phyloP scores from a whole-genome alignment of 768 basidiomycete genomes.

The Kwoniella dejecticola region DNA sequence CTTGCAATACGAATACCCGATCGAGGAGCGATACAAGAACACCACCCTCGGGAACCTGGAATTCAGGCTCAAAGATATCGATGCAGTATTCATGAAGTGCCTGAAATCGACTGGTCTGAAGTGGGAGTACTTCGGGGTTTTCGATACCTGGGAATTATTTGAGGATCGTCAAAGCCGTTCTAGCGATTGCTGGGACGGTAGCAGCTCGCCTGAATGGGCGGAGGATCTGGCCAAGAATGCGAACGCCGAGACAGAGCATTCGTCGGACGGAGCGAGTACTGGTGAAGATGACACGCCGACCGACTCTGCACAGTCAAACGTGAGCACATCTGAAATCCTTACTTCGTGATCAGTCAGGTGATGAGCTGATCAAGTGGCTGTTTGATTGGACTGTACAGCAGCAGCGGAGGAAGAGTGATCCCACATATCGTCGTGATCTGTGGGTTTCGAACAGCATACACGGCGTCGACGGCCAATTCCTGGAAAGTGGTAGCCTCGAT shows the following conservation, averaged over 20 bases:
- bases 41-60: background rate
- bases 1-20: background rate
- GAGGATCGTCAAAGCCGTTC: too few relatives aligned
- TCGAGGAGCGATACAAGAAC: background rate
- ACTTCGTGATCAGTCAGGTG: too few relatives aligned
- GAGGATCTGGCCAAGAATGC: too few relatives aligned
- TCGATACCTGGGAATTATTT: background rate
- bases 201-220: too few relatives aligned
- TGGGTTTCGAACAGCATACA: too few relatives aligned
- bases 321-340: too few relatives aligned
- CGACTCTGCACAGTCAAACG: background rate
- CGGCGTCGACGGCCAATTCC: background rate
- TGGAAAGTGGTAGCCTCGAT: background rate
- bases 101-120: background rate
- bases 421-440: too few relatives aligned
- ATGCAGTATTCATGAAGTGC: background rate
- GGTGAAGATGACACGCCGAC: background rate
- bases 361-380: background rate
- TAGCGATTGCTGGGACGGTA: too few relatives aligned
- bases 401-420: background rate
- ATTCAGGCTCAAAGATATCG: background rate
- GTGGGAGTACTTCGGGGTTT: background rate
- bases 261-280: background rate
- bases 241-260: background rate
- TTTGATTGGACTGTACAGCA: background rate